A percentile compares a stretch with the other conserved stretches of the same genome.
phyloP scores from a whole-genome alignment of 2,329 filamentous ascomycete species.

The Monilinia laxa region DNA sequence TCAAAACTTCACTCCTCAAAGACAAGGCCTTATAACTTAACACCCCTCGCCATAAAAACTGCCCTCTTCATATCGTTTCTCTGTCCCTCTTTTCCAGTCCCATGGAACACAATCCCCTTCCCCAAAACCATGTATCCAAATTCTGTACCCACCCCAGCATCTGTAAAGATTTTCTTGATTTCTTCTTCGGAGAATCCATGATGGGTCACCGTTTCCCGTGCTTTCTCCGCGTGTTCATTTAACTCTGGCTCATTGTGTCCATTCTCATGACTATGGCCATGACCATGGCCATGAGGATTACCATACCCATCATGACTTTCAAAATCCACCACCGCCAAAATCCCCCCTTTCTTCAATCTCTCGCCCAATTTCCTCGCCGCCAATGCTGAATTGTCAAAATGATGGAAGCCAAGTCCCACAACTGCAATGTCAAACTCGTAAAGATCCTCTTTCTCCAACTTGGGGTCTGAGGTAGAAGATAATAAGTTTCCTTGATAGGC shows the following conservation, averaged over 20 bases:
- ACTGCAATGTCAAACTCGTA: conserved; percentile 67
- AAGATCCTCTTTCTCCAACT: conserved; percentile 48
- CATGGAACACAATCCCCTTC: conserved; percentile 35
- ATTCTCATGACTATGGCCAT: conserved; percentile 36
- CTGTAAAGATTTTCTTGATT: conserved; percentile 60
- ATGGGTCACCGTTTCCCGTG: conserved; percentile 58
- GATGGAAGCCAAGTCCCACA: conserved; percentile 64
- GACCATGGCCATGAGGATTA: conserved; percentile 25
- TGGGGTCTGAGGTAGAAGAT: not conserved
- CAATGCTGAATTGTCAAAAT: conserved; percentile 63
- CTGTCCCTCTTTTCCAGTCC: conserved; percentile 20
- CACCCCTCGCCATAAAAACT: conserved; percentile 33
- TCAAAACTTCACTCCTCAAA: not conserved
- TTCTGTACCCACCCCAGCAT: conserved; percentile 57
- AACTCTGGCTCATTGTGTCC: conserved; percentile 22
- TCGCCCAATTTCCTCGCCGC: conserved; percentile 59
- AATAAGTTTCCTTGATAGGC: conserved; percentile 60
- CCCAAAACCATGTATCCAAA: conserved; percentile 51
- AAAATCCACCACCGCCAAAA: conserved; percentile 68
- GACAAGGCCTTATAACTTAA: conserved; percentile 14
- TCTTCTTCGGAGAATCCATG: conserved; percentile 63
- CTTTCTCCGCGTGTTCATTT: conserved; percentile 35
- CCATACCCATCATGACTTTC: conserved; percentile 49
- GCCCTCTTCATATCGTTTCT: conserved; percentile 27
- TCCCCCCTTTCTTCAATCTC: conserved; percentile 64